A percentile compares a stretch with the other conserved stretches of the same genome.
These are phyloP conservation scores for Phytophthora lateralis DNA, from an alignment of 352 stramenopile genomes.

Conservation along the genomic window DNA sequence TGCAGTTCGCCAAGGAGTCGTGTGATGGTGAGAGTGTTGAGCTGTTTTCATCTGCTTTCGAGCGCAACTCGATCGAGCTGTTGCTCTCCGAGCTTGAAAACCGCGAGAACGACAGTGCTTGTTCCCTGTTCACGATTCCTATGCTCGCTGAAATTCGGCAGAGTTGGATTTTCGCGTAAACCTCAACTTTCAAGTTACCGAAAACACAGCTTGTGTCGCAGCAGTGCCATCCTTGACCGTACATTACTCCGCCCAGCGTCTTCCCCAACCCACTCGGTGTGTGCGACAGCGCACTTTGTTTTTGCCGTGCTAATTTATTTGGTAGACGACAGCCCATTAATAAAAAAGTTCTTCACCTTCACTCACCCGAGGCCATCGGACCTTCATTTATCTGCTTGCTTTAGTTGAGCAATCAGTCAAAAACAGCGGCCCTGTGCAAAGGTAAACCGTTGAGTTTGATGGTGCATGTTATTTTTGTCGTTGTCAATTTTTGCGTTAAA, in stretches of 20 bases:
- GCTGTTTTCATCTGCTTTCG: slow-evolving; percentile 62
- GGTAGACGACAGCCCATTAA: slow-evolving; percentile 18
- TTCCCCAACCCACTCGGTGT: slow-evolving; percentile 15
- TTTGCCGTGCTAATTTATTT: slow-evolving; percentile 31
- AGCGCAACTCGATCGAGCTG: slow-evolving; percentile 66
- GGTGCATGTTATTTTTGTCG: no score
- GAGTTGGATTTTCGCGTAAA: slow-evolving; percentile 63
- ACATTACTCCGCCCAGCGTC: slow-evolving; percentile 20
- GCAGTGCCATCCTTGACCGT: slow-evolving; percentile 18
- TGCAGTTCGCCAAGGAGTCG: slow-evolving; percentile 58
- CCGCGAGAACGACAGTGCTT: slow-evolving; percentile 28
- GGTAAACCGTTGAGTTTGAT: background rate
- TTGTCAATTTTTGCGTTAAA: background rate
- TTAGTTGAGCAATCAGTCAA: no score
- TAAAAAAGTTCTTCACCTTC: slow-evolving; percentile 20
- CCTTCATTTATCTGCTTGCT: slow-evolving; percentile 12
- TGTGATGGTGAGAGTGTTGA: slow-evolving; percentile 29
- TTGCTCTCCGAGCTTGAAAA: slow-evolving; percentile 46
- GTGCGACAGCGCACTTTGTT: slow-evolving; percentile 15
- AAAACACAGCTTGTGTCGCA: background rate
- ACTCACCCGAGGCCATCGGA: slow-evolving; percentile 11
- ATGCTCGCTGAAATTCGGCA: slow-evolving; percentile 66
- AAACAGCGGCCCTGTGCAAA: no score
- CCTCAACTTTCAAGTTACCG: background rate
- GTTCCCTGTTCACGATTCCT: slow-evolving; percentile 50